phyloP scores from a whole-genome alignment of 2,329 filamentous ascomycete genomes.

The Pezicula carpinea region DNA sequence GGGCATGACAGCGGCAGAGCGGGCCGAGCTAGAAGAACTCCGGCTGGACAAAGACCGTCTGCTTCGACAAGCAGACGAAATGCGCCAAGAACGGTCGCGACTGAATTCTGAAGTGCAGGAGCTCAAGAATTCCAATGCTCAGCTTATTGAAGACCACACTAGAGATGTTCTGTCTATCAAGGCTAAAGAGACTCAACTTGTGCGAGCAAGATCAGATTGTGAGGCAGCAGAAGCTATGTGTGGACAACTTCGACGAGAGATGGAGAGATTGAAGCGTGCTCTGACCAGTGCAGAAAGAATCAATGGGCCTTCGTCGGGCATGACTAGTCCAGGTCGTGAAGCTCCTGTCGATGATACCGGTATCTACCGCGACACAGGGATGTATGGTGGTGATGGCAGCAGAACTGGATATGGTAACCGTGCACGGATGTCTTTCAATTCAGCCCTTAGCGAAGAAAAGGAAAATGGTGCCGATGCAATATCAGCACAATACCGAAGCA shows the following conservation, averaged over 20 bases:
- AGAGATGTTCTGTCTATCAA: slow-evolving; percentile 94
- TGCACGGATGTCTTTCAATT: slow-evolving; percentile 51
- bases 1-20: slow-evolving; percentile 73
- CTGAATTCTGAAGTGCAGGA: slow-evolving; percentile 86
- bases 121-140: slow-evolving; percentile 93
- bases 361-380: slow-evolving; percentile 49
- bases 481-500: slow-evolving; percentile 23
- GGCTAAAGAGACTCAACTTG: slow-evolving; percentile 95
- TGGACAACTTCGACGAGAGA: slow-evolving; percentile 78
- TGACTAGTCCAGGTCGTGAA: slow-evolving; percentile 35
- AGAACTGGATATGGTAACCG: slow-evolving; percentile 20
- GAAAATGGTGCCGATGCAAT: slow-evolving; percentile 56
- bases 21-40: slow-evolving; percentile 88
- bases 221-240: slow-evolving; percentile 85
- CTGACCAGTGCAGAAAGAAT: slow-evolving; percentile 57
- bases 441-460: slow-evolving; percentile 68
- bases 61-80: slow-evolving; percentile 69
- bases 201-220: slow-evolving; percentile 83
- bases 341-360: slow-evolving; percentile 56
- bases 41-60: slow-evolving; percentile 78
- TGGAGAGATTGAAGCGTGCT: slow-evolving; percentile 90
- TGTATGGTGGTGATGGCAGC: slow-evolving; percentile 21
- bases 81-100: slow-evolving; percentile 75
- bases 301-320: slow-evolving; percentile 28
- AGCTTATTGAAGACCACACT: slow-evolving; percentile 95